Base-by-base conservation (phyloP, 2,329 filamentous ascomycete genomes). In the Colletotrichum siamense region DNA sequence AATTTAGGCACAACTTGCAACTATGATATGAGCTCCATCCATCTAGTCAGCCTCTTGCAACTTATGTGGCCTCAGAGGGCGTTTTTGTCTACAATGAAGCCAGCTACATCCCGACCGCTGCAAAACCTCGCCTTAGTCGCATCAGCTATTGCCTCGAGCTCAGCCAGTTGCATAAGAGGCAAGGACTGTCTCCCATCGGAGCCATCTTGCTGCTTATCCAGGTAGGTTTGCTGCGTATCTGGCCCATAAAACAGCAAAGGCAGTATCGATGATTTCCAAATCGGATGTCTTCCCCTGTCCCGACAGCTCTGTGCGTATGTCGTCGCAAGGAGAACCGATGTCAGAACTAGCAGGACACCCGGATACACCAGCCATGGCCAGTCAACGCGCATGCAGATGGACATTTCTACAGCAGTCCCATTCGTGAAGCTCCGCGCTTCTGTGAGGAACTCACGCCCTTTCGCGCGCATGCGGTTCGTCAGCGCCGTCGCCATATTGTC, bases 281-380 rank as follows among this genome's bases (percentile, higher is more conserved):
- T 59, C 15, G 55, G 55, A 26, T 9, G 55, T 5, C 26, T 0
- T 2, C 24, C 55, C 3, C 24, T 59, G 3, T 59, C 16, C 2
- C 16, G 55, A 28, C 55, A 59, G 3, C 55, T 26, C 10, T 59
- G 24, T 28, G 26, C 22, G 5, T 59, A 59, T 8, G 55, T 59
- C 12, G 6, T 1, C 3, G 4, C 55, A 16, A 59, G 55, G 5
- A 59, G 24, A 59, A 24, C 3, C 0, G 24, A 24, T 13, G 55
- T 59, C 8, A 59, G 55, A 18, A 28, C 26, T 13, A 59, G 26
- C 5, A 59, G 24, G 26, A 6, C 24, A 24, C 55, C 55, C 22
- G 55, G 55, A 59, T 59, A 59, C 22, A 59, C 55, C 24, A 59
- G 55, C 55, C 55, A 59, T 18, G 55, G 55, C 55, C 55, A 59